Evolutionary conservation across 1,139 yeast species (phyloP).

Genomic region (Geotrichum candidum): DNA sequence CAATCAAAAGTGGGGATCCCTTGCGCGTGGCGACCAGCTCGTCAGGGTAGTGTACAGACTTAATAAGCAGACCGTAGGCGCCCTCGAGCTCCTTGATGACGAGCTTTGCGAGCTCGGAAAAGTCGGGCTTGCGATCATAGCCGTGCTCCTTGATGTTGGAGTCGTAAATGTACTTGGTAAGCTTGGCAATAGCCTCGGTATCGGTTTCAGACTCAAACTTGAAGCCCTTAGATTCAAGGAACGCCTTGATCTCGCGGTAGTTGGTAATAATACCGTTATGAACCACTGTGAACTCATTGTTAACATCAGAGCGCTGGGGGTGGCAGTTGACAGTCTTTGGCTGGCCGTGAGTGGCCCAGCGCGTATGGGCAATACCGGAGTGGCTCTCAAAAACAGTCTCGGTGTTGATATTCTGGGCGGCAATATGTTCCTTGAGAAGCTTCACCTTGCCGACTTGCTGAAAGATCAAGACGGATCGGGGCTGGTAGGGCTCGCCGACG

Average conservation of each 20-base stretch:
- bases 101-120: constrained; percentile 86
- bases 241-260: constrained; percentile 80
- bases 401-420: constrained; percentile 45
- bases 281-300: constrained; percentile 82
- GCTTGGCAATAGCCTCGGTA: constrained; percentile 95
- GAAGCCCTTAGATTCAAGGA: constrained; percentile 73
- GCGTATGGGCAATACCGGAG: constrained; percentile 96
- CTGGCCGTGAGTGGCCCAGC: constrained; percentile 99
- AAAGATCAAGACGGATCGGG: constrained; percentile 52
- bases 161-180: constrained; percentile 86
- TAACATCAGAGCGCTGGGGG: constrained; percentile 85
- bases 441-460: constrained; percentile 91
- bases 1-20: constrained; percentile 95
- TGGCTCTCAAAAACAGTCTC: constrained; percentile 66
- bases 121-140: constrained; percentile 58
- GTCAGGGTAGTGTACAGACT: constrained; percentile 87
- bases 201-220: constrained; percentile 90
- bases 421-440: constrained; percentile 64
- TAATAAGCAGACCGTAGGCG: constrained; percentile 92
- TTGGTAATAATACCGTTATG: constrained; percentile 98
- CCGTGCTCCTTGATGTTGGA: constrained; percentile 37
- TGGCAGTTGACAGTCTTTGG: constrained; percentile 86
- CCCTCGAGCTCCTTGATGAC: constrained; percentile 94
- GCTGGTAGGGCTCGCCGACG: constrained; percentile 15
- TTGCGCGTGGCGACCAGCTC: constrained; percentile 96